Evolutionary conservation across 2,329 filamentous ascomycete species (phyloP), one percentile per base, ranked within the genome.

Genomic region (Davidsoniella virescens): DNA sequence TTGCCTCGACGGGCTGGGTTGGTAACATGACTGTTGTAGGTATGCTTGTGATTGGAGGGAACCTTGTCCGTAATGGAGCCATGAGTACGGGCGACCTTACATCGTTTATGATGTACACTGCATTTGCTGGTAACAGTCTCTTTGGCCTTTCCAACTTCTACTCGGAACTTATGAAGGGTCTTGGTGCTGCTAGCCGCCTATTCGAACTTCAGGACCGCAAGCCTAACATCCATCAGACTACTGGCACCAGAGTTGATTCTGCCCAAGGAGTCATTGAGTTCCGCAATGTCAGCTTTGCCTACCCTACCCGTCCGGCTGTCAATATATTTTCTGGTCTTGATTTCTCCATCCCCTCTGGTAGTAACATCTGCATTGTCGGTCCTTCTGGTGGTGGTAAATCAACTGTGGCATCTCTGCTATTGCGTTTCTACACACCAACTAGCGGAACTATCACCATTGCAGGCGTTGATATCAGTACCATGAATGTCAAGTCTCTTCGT

Each of bases 51-150:
- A 84, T 90, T 29, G 92, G 93, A 56, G 87, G 92, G 51, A 82
- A 82, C 54, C 87, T 95, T 67, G 92, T 98, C 29, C 82, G 87
- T 58, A 78, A 76, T 9, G 92, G 92, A 1, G 72, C 80, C 40
- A 92, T 98, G 69, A 86, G 78, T 6, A 80, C 96, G 44, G 92
- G 92, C 58, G 90, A 98, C 56, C 68, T 98, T 41, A 93, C 92
- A 1, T 94, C 87, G 0, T 98, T 98, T 66, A 76, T 98, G 68
- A 96, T 98, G 90, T 98, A 96, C 65, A 94, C 88, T 2, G 90
- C 86, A 3, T 96, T 80, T 63, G 77, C 78, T 5, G 78, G 78
- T 2, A 92, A 85, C 45, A 94, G 86, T 65, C 76, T 98, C 55
- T 94, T 96, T 58, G 92, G 92, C 3, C 71, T 98, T 1, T 94